A percentile compares a stretch with the other conserved stretches of the same genome.
These are phyloP conservation scores for Phragmites australis DNA, from an alignment of 176 grass and related monocot genomes.

Conservation along the genomic window DNA sequence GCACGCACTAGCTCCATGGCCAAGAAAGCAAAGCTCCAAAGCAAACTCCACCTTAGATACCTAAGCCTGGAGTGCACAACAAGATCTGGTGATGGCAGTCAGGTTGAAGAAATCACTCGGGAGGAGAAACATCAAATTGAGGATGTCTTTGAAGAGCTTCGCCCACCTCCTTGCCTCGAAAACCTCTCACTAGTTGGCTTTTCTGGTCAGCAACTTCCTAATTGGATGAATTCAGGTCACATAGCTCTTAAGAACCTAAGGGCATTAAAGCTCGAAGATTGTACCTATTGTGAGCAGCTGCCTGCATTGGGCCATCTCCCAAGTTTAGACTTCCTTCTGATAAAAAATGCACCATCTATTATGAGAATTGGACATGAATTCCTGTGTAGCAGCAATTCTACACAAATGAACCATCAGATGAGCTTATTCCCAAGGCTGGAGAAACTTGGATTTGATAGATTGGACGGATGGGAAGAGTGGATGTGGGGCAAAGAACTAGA, in stretches of 20 bases:
- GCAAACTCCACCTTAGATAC: slow-evolving; percentile 37
- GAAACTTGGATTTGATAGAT: slow-evolving; percentile 43
- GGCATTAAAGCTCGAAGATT: slow-evolving; percentile 18
- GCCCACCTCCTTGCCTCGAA: slow-evolving; percentile 43
- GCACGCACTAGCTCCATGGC: slow-evolving; percentile 18
- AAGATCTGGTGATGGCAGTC: background rate
- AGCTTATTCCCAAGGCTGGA: slow-evolving; percentile 39
- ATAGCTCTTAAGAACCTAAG: background rate
- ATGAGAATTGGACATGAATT: slow-evolving; percentile 44
- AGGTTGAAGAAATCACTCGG: background rate
- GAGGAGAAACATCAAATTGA: slow-evolving; percentile 33
- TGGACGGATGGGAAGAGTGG: slow-evolving; percentile 53
- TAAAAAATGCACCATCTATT: slow-evolving; percentile 39
- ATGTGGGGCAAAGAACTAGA: slow-evolving; percentile 45
- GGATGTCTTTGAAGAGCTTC: slow-evolving; percentile 47
- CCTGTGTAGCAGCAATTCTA: background rate
- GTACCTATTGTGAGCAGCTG: slow-evolving; percentile 20
- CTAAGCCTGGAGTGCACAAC: slow-evolving; percentile 32
- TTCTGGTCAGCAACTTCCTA: slow-evolving; percentile 35
- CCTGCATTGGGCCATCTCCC: slow-evolving; percentile 51
- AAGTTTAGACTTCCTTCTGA: slow-evolving; percentile 36
- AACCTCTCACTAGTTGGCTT: slow-evolving; percentile 39
- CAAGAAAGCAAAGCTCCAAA: slow-evolving; percentile 40
- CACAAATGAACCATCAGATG: background rate
- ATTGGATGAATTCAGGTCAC: slow-evolving; percentile 28